Evolutionary conservation across 768 basidiomycete species (phyloP), one percentile per base, ranked within the genome.

Genomic region (Termitomyces eurrhizus): DNA sequence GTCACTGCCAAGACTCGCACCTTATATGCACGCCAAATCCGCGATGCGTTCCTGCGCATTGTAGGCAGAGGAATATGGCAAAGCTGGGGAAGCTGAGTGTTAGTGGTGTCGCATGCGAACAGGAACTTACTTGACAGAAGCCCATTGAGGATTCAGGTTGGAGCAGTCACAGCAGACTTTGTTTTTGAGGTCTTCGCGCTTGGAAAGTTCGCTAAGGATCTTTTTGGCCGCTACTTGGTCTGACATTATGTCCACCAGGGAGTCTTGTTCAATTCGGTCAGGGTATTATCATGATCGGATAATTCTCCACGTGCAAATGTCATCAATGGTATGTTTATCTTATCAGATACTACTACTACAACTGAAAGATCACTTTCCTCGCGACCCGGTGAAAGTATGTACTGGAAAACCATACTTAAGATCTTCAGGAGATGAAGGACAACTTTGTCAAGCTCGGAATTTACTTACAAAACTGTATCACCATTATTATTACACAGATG

Each of bases 131-230:
- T 89, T 85, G 64, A 92, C 73, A 29, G 87, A 88, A n/a, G 93
- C 92, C 95, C 95, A 98, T 70, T 96, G 95, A 0, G 95, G 95
- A 69, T 93, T 92, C n/a, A 91, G 94, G 62, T 90, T 93, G 11
- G 76, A 73, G 68, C 94, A 97, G 70, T 96, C 94, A 14, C 83
- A 80, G 71, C 94, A 97, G 46, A 77, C 65, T 74, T 86, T 89
- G 77, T 97, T 95, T 36, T 79, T 78, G 62, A 90, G 78, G 60
- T 85, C 88, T 48, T 88, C 86, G 51, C 84, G 83, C 63, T 83
- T 87, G 69, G 85, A 81, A 68, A 96, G 87, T 36, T 89, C 88
- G 65, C 84, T 83, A 14, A 96, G 85, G 36, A 82, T 80, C 64
- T 86, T 87, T 70, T 85, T 90, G 32, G 87, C 86, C 45, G 82